Evolutionary conservation across 2,329 filamentous ascomycete species (phyloP).

Genomic region (Pseudogymnoascus sp.): DNA sequence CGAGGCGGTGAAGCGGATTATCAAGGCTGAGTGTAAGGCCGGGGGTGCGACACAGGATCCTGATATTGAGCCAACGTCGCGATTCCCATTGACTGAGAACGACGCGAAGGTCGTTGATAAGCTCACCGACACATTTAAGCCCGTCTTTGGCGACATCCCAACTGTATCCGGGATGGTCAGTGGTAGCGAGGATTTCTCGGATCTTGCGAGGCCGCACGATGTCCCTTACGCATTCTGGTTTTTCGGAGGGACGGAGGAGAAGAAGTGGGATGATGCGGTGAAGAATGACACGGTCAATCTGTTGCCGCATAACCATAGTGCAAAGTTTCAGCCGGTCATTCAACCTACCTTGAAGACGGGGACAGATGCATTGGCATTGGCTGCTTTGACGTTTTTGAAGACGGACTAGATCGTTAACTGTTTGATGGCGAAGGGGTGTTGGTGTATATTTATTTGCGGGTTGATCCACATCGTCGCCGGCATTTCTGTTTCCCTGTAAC

Average conservation of each 20-base stretch:
- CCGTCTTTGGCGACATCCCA: not conserved
- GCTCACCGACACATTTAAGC: not conserved
- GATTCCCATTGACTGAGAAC: slow-evolving; percentile 6
- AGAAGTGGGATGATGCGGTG: slow-evolving; percentile 43
- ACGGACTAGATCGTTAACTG: too few species aligned
- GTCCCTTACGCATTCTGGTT: slow-evolving; percentile 49
- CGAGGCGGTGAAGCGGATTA: slow-evolving; percentile 40
- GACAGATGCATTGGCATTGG: slow-evolving; percentile 43
- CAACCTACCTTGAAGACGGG: slow-evolving; percentile 50
- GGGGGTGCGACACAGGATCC: not conserved
- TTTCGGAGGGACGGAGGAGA: slow-evolving; percentile 45
- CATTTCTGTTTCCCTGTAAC: not conserved
- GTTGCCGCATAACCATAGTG: slow-evolving; percentile 53
- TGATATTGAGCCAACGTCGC: not conserved
- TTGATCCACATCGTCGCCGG: not conserved
- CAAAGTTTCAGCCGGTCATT: slow-evolving; percentile 51
- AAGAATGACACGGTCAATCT: slow-evolving; percentile 26
- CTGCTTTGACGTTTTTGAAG: slow-evolving; percentile 36
- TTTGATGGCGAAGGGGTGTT: not conserved
- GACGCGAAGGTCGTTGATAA: not conserved
- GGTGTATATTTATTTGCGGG: not conserved
- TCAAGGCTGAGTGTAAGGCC: slow-evolving; percentile 48
- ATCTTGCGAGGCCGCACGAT: slow-evolving; percentile 17
- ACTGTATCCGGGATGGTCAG: not conserved
- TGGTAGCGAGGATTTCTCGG: slow-evolving; percentile 23